Percentiles rank a stretch among this genome's conserved stretches.
phyloP scores from a whole-genome alignment of 768 basidiomycete species.

The Dentipellis fragilis region DNA sequence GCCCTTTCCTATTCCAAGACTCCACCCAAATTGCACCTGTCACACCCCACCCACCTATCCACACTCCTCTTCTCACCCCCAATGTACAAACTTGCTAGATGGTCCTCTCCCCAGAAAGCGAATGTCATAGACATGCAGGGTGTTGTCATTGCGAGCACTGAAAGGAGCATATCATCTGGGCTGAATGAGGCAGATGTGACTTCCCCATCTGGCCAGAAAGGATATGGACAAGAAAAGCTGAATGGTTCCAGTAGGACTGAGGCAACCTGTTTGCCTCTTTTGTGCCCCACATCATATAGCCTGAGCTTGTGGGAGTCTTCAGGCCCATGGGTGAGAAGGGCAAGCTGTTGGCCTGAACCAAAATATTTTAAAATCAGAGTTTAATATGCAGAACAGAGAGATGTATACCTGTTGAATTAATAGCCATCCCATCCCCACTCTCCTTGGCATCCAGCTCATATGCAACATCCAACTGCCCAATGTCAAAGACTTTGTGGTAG shows the following conservation, averaged over 20 bases:
- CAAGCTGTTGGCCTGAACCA: slow-evolving; percentile 3
- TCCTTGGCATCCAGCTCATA: slow-evolving; percentile 4
- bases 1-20: slow-evolving; percentile 8
- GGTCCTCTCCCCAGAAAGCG: slow-evolving; percentile 10
- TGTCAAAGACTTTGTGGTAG: slow-evolving; percentile 7
- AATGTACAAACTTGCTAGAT: slow-evolving; percentile 5
- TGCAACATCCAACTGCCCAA: slow-evolving; percentile 1
- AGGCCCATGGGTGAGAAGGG: slow-evolving; percentile 4
- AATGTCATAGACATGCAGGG: slow-evolving; percentile 11
- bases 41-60: slow-evolving; percentile 7
- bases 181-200: slow-evolving; percentile 10
- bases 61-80: slow-evolving; percentile 7
- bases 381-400: not conserved
- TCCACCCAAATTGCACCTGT: slow-evolving; percentile 10
- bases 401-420: slow-evolving; percentile 6
- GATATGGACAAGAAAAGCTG: too few species aligned
- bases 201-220: slow-evolving; percentile 2
- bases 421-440: slow-evolving; percentile 12
- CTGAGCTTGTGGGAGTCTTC: slow-evolving; percentile 1
- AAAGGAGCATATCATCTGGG: slow-evolving; percentile 10
- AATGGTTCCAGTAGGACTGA: slow-evolving; percentile 1
- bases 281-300: slow-evolving; percentile 9
- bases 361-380: not conserved
- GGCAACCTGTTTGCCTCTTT: not conserved
- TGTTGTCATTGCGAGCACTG: slow-evolving; percentile 11